These are phyloP conservation scores for Sporobolomyces phaffii DNA, from an alignment of 768 basidiomycete genomes.

Conservation along the genomic window DNA sequence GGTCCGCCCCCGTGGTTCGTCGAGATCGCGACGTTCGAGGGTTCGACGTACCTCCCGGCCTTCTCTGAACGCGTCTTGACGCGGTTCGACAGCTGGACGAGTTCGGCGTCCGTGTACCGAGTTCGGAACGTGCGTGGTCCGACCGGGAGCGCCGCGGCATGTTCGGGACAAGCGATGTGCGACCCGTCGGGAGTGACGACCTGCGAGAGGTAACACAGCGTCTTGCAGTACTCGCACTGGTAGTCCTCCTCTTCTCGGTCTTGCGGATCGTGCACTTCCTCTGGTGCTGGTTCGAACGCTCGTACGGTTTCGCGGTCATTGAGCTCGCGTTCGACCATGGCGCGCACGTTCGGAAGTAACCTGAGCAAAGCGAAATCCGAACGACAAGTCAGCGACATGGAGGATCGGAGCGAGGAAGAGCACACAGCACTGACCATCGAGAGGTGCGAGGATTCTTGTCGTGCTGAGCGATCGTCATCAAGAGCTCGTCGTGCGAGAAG, in stretches of 20 bases:
- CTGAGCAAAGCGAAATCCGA: conserved; percentile 48
- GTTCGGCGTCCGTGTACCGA: conserved; percentile 38
- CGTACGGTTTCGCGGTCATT: conserved; percentile 61
- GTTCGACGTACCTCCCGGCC: conserved; percentile 19
- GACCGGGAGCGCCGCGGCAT: conserved; percentile 68
- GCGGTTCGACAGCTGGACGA: conserved; percentile 28
- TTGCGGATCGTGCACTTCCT: conserved; percentile 66
- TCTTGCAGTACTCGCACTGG: conserved; percentile 88
- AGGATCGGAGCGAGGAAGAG: conserved; percentile 20
- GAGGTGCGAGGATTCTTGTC: conserved; percentile 87
- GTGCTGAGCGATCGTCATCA: conserved; percentile 95
- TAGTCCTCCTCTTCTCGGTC: conserved; percentile 90
- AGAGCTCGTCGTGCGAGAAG: conserved; percentile 94
- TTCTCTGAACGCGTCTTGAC: conserved; percentile 35
- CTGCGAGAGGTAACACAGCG: conserved; percentile 91
- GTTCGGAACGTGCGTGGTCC: conserved; percentile 46
- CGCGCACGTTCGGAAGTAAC: conserved; percentile 73
- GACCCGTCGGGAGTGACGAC: conserved; percentile 56
- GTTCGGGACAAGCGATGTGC: conserved; percentile 78
- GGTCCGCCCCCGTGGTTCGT: background rate
- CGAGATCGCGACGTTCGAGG: background rate
- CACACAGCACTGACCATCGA: conserved; percentile 83
- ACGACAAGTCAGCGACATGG: background rate
- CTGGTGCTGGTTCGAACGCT: conserved; percentile 51
- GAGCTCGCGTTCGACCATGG: conserved; percentile 84